phyloP scores from a whole-genome alignment of 495 filamentous ascomycete species.

The Tuber borchii region DNA sequence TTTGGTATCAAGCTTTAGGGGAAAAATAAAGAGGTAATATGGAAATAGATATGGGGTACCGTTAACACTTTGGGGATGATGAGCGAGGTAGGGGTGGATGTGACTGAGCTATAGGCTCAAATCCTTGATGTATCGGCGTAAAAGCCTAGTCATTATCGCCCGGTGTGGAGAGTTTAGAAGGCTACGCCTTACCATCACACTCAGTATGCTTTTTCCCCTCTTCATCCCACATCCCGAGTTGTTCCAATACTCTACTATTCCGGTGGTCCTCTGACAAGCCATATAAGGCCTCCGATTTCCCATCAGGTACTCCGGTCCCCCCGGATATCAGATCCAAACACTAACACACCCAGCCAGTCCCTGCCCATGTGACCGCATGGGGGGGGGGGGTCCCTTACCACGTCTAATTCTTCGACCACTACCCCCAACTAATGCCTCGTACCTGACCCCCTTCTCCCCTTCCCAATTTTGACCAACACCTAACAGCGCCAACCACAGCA shows the following conservation, averaged over 20 bases:
- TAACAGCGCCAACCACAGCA: not conserved
- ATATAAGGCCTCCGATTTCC: not conserved
- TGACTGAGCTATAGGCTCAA: not conserved
- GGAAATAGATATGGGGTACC: not conserved
- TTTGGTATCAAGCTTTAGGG: not conserved
- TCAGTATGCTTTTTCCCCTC: not conserved
- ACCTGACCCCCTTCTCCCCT: not conserved
- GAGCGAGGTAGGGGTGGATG: not conserved
- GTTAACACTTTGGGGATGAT: not conserved
- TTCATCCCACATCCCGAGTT: not conserved
- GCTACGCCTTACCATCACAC: not conserved
- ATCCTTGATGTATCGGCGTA: not conserved
- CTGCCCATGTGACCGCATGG: not conserved
- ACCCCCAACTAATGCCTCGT: not conserved
- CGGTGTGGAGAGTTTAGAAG: not conserved
- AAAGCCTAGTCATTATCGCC: not conserved
- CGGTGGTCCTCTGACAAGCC: not conserved
- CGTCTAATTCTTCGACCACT: not conserved
- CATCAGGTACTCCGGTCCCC: not conserved
- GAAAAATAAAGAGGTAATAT: not conserved
- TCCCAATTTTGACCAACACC: not conserved
- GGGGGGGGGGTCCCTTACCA: not conserved
- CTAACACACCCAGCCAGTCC: not conserved
- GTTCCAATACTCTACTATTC: not conserved
- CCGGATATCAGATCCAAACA: not conserved